Evolutionary conservation across 306 rosid genomes (phyloP).

Genomic region (Citrullus mucosospermus): DNA sequence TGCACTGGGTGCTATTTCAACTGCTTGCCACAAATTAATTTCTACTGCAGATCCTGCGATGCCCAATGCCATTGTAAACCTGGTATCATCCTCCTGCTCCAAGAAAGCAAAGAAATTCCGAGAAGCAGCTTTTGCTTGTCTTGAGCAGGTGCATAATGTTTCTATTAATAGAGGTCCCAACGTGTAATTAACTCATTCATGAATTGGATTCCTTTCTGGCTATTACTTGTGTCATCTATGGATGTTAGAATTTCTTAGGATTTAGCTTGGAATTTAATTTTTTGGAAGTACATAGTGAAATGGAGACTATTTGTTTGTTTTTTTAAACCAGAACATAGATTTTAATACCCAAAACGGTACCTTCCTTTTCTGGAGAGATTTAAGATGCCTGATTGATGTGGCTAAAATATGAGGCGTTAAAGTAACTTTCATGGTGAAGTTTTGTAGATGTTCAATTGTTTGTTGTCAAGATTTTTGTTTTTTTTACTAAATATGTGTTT

Average conservation of each 20-base stretch:
- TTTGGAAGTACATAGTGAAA: neutral
- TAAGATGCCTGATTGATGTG: neutral
- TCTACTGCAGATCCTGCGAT: conserved; percentile 34
- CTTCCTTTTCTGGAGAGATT: neutral
- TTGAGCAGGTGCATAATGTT: conserved; percentile 45
- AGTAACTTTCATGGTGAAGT: neutral
- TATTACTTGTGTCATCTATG: neutral
- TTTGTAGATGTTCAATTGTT: neutral
- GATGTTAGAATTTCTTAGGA: neutral
- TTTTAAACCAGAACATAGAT: neutral
- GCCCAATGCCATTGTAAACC: conserved; percentile 53
- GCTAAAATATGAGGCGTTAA: neutral
- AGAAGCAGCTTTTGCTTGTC: conserved; percentile 78
- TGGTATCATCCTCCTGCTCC: conserved; percentile 63
- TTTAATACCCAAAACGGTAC: neutral
- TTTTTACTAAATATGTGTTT: neutral
- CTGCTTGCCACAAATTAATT: conserved; percentile 69
- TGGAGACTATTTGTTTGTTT: neutral
- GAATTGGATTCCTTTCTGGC: neutral
- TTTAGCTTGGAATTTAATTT: neutral
- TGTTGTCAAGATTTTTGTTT: neutral
- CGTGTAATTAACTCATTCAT: neutral
- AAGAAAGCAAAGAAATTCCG: conserved; percentile 71
- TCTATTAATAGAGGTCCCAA: neutral
- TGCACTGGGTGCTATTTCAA: conserved; percentile 68